Conservation (phyloP, 805 yeast species). For the Ogataea haglerorum region DNA sequence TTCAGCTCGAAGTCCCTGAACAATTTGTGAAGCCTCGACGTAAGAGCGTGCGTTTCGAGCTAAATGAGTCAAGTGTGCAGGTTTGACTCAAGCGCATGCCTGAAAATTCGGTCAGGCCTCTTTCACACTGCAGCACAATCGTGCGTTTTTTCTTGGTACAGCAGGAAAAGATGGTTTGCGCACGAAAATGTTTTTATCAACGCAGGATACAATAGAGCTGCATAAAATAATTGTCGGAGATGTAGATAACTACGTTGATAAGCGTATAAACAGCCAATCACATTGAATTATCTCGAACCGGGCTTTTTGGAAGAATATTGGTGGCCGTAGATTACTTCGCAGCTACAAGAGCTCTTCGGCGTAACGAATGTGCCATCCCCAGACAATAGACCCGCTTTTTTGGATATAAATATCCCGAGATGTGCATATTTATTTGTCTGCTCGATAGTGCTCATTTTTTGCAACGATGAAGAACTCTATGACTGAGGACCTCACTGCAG, state of each 20-base stretch:
- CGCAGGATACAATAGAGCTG: background rate
- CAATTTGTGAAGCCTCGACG: slow-evolving; percentile 25
- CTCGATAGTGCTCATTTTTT: background rate
- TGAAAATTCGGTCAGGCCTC: background rate
- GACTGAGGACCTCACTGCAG: slow-evolving; percentile 65
- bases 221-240: slow-evolving; percentile 2
- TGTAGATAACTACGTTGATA: slow-evolving; percentile 10
- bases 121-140: background rate
- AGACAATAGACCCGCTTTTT: background rate
- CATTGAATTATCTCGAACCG: background rate
- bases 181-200: background rate
- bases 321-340: slow-evolving; percentile 5
- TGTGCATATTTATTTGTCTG: slow-evolving; percentile 2
- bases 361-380: background rate
- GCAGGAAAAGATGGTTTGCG: background rate
- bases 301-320: background rate
- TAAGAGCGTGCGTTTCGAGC: slow-evolving; percentile 33
- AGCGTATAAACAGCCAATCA: slow-evolving; percentile 12
- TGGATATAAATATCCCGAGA: slow-evolving; percentile 5
- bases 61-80: background rate
- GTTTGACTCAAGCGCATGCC: background rate
- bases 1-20: slow-evolving; percentile 24
- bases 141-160: background rate
- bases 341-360: slow-evolving; percentile 1
- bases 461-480: slow-evolving; percentile 46